phyloP scores from a whole-genome alignment of 1,284 basidiomycete genomes.

The Thecaphora thlaspeos region DNA sequence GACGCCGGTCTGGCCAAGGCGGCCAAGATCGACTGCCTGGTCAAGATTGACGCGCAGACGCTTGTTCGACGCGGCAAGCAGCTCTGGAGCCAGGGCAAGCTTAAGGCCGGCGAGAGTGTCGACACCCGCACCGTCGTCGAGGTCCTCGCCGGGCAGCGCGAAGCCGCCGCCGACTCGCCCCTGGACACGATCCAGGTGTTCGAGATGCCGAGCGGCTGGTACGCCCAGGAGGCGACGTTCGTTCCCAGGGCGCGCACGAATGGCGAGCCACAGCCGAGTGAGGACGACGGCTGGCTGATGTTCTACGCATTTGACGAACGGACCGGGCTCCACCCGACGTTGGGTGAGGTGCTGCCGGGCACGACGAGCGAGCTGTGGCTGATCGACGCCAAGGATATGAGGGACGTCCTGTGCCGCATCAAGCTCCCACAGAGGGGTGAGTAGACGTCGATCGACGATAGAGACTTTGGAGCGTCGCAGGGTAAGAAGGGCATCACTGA shows the following conservation, averaged over 20 bases:
- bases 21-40: slow-evolving; percentile 62
- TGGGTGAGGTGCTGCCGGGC: slow-evolving; percentile 56
- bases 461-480: too few species aligned
- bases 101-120: slow-evolving; percentile 48
- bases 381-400: slow-evolving; percentile 60
- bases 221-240: slow-evolving; percentile 61
- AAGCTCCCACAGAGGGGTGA: slow-evolving; percentile 59
- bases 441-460: too few species aligned
- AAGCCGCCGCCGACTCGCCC: slow-evolving; percentile 5
- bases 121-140: slow-evolving; percentile 58
- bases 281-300: slow-evolving; percentile 62
- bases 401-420: slow-evolving; percentile 59
- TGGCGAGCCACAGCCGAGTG: slow-evolving; percentile 11
- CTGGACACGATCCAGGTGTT: slow-evolving; percentile 58
- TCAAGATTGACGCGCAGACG: slow-evolving; percentile 59
- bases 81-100: slow-evolving; percentile 36
- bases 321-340: slow-evolving; percentile 50
- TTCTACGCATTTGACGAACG: slow-evolving; percentile 62
- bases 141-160: slow-evolving; percentile 54
- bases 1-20: slow-evolving; percentile 61
- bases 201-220: slow-evolving; percentile 59
- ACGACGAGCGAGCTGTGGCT: slow-evolving; percentile 61
- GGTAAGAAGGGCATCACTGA: neutral
- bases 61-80: slow-evolving; percentile 56
- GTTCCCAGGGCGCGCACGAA: slow-evolving; percentile 48